Evolutionary conservation across 1,139 yeast genomes (phyloP).

Genomic region (Suhomyces panamericanus): DNA sequence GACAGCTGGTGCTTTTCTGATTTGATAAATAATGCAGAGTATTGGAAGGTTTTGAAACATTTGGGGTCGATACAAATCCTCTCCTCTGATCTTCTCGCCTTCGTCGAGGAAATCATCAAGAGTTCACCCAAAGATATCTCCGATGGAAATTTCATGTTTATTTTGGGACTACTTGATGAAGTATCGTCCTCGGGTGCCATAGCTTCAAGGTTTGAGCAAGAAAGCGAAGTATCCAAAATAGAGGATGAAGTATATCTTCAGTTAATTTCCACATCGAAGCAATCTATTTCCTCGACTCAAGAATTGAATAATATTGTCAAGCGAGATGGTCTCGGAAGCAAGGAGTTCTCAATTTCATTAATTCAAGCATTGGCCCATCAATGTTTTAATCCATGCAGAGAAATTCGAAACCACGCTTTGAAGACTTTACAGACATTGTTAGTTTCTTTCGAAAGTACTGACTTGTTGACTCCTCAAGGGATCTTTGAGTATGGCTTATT

Average conservation of each 20-base stretch:
- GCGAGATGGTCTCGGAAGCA: slow-evolving; percentile 26
- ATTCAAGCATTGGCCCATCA: slow-evolving; percentile 84
- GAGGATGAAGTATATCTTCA: slow-evolving; percentile 50
- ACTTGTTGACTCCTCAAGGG: slow-evolving; percentile 47
- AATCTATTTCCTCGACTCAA: slow-evolving; percentile 62
- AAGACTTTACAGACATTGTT: slow-evolving; percentile 50
- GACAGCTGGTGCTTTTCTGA: slow-evolving; percentile 47
- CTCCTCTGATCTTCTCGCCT: slow-evolving; percentile 50
- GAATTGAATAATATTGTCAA: slow-evolving; percentile 40
- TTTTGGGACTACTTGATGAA: slow-evolving; percentile 74
- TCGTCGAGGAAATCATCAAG: slow-evolving; percentile 47
- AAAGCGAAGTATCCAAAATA: slow-evolving; percentile 40
- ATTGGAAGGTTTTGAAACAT: slow-evolving; percentile 62
- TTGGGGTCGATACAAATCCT: slow-evolving; percentile 57
- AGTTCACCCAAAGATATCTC: slow-evolving; percentile 40
- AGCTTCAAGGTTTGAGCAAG: slow-evolving; percentile 76
- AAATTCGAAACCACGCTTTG: slow-evolving; percentile 66
- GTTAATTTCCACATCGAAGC: slow-evolving; percentile 57
- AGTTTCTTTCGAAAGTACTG: slow-evolving; percentile 36
- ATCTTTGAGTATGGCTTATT: slow-evolving; percentile 73
- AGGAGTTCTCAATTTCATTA: slow-evolving; percentile 54
- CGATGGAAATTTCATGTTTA: slow-evolving; percentile 56
- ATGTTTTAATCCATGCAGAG: slow-evolving; percentile 84
- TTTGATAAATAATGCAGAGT: slow-evolving; percentile 49
- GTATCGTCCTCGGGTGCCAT: slow-evolving; percentile 80